These are phyloP conservation scores for Laetiporus sulphureus DNA, from an alignment of 1,284 basidiomycete species.

Conservation along the genomic window DNA sequence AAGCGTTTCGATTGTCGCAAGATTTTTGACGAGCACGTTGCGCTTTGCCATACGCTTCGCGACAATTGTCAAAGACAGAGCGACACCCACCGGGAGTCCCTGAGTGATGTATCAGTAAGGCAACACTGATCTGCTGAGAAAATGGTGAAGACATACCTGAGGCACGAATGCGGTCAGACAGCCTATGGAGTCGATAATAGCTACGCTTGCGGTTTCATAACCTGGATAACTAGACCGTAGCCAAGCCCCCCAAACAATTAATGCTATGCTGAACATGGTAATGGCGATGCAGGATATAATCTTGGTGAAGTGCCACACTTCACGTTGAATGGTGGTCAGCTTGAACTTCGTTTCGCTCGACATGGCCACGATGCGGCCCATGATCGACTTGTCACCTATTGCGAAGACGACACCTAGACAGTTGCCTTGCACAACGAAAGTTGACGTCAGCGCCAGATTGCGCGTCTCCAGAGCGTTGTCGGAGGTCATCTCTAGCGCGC, in stretches of 20 bases:
- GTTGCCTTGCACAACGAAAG: slow-evolving; percentile 47
- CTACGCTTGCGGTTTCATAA: slow-evolving; percentile 32
- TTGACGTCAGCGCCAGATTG: slow-evolving; percentile 53
- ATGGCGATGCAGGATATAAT: slow-evolving; percentile 37
- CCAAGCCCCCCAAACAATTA: slow-evolving; percentile 41
- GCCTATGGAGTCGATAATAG: slow-evolving; percentile 41
- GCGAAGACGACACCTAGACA: slow-evolving; percentile 53
- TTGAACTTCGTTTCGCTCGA: slow-evolving; percentile 44
- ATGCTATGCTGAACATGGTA: slow-evolving; percentile 31
- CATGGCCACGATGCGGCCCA: slow-evolving; percentile 57
- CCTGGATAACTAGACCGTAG: slow-evolving; percentile 30
- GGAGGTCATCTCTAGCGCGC: slow-evolving; percentile 42
- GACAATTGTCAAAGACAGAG: slow-evolving; percentile 44
- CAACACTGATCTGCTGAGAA: neutral
- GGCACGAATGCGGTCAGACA: slow-evolving; percentile 45
- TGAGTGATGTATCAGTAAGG: slow-evolving; percentile 15
- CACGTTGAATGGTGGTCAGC: slow-evolving; percentile 38
- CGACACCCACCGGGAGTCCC: slow-evolving; percentile 45
- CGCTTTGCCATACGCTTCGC: slow-evolving; percentile 43
- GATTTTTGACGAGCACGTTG: slow-evolving; percentile 51
- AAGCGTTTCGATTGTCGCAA: slow-evolving; percentile 56
- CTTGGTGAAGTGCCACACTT: slow-evolving; percentile 44
- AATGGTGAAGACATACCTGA: slow-evolving; percentile 25
- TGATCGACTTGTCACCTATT: slow-evolving; percentile 51
- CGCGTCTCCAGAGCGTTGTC: slow-evolving; percentile 53